Percentiles rank a stretch among this genome's conserved stretches.
Evolutionary conservation across 2,329 filamentous ascomycete species (phyloP).

Genomic region (Beauveria sp.): DNA sequence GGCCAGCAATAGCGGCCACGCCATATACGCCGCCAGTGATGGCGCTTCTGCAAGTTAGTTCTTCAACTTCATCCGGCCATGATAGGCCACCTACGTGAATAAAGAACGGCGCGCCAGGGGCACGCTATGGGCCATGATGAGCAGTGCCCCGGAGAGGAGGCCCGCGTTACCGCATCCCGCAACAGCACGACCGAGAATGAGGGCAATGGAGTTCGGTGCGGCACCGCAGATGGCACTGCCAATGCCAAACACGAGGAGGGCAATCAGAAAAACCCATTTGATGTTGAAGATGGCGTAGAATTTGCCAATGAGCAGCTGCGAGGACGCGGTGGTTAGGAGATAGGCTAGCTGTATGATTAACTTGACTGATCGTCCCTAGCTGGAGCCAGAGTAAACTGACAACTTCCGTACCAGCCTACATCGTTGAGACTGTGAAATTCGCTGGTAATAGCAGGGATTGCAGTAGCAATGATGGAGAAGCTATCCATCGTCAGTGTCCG

Average conservation of each 20-base stretch:
- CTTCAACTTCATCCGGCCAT: neutral
- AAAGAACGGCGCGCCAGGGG: neutral
- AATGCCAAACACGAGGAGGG: slow-evolving; percentile 18
- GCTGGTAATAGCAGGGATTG: neutral
- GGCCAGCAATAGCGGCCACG: neutral
- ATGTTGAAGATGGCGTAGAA: slow-evolving; percentile 27
- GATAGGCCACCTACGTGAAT: neutral
- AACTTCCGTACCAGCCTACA: slow-evolving; percentile 2
- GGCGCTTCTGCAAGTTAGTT: neutral
- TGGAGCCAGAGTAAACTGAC: neutral
- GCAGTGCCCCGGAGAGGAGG: slow-evolving; percentile 10
- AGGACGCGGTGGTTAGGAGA: neutral
- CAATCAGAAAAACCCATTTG: slow-evolving; percentile 28
- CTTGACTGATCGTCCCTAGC: neutral
- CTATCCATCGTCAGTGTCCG: neutral
- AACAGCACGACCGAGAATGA: slow-evolving; percentile 11
- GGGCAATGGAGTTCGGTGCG: slow-evolving; percentile 25
- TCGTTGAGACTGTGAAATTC: neutral
- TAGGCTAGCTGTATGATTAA: neutral
- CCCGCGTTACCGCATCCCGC: slow-evolving; percentile 13
- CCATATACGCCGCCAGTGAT: slow-evolving; percentile 1
- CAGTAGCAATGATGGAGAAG: slow-evolving; percentile 3
- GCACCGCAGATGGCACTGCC: slow-evolving; percentile 29
- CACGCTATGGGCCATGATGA: slow-evolving; percentile 9
- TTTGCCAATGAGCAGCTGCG: neutral